Conservation (phyloP, 441 rosid species). For the Euphorbia schlechtendalii region DNA sequence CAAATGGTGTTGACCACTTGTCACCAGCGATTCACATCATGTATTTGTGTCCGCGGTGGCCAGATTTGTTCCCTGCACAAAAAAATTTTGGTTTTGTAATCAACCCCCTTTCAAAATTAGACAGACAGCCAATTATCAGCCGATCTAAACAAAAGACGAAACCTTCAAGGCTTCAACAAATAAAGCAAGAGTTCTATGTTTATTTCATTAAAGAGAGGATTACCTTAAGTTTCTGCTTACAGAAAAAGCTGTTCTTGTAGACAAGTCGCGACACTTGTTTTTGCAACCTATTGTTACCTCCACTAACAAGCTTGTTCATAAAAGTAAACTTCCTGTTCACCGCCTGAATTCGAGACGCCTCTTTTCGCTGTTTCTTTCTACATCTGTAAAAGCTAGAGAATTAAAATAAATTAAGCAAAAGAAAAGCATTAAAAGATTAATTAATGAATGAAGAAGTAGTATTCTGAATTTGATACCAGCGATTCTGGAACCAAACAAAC, state of each 20-base stretch:
- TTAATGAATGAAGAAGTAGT: not conserved
- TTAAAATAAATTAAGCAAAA: not conserved
- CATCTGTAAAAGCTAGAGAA: conserved; percentile 48
- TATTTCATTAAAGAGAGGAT: not conserved
- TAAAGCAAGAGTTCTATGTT: not conserved
- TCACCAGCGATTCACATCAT: conserved; percentile 97
- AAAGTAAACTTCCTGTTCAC: conserved; percentile 88
- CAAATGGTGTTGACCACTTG: conserved; percentile 87
- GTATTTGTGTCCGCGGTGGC: conserved; percentile 90
- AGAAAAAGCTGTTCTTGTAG: conserved; percentile 82
- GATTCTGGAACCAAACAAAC: conserved; percentile 98
- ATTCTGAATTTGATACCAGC: conserved; percentile 76
- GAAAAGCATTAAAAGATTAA: too few species aligned
- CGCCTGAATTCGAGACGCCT: conserved; percentile 89
- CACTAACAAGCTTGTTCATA: conserved; percentile 92
- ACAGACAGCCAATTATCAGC: not conserved
- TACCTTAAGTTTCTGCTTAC: conserved; percentile 80
- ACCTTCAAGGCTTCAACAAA: not conserved
- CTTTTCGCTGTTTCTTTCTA: conserved; percentile 94
- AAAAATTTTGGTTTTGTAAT: not conserved
- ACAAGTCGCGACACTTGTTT: conserved; percentile 94
- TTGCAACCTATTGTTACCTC: conserved; percentile 94
- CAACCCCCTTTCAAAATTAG: not conserved
- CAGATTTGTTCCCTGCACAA: too few species aligned
- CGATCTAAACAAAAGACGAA: not conserved